Percentiles rank a stretch among this genome's conserved stretches.
Evolutionary conservation across 306 rosid genomes (phyloP).

Genomic region (Arachis stenosperma): DNA sequence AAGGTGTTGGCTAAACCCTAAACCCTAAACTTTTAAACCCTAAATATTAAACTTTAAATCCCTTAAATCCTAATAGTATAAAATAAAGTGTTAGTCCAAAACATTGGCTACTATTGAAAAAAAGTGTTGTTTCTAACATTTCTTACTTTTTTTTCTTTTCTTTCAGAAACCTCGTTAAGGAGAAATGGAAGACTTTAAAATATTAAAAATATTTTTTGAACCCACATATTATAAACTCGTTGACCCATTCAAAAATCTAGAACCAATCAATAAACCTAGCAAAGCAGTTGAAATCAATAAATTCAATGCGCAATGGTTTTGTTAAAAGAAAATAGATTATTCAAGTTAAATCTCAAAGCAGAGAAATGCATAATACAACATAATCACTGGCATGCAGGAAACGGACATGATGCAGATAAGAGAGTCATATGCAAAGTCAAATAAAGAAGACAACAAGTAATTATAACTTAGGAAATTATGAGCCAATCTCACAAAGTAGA

Average conservation of each 20-base stretch:
- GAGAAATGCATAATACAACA: conserved; percentile 29
- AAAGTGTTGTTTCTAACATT: too few relatives aligned
- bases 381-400: conserved; percentile 23
- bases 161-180: too few relatives aligned
- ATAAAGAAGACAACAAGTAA: conserved; percentile 19
- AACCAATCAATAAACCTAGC: background rate
- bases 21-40: too few relatives aligned
- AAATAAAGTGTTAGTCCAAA: too few relatives aligned
- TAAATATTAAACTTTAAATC: too few relatives aligned
- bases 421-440: conserved; percentile 27
- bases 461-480: conserved; percentile 30
- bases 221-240: background rate
- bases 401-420: background rate
- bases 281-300: background rate
- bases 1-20: too few relatives aligned
- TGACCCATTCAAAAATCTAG: background rate
- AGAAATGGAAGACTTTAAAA: background rate
- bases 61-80: too few relatives aligned
- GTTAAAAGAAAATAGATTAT: conserved; percentile 7
- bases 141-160: too few relatives aligned
- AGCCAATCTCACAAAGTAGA: conserved; percentile 40
- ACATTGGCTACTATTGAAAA: too few relatives aligned
- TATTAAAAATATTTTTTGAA: too few relatives aligned
- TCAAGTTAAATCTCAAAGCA: conserved; percentile 22
- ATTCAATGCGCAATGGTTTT: background rate